Base-by-base conservation (phyloP, 495 filamentous ascomycete genomes). In the Eremomyces bilateralis region DNA sequence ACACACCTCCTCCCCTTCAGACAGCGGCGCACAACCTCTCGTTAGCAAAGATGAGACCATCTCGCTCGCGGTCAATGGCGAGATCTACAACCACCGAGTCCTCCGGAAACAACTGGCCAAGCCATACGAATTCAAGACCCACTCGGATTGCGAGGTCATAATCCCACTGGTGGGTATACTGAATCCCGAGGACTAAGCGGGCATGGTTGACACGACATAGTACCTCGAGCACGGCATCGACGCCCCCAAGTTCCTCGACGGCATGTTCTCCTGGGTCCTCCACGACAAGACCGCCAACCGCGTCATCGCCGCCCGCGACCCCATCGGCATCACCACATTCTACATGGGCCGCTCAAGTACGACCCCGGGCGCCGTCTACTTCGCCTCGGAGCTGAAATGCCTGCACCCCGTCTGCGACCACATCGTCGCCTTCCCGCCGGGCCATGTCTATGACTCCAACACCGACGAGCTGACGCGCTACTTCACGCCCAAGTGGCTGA, bases 261-360 rank as follows among this genome's bases (percentile, higher is more conserved):
- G 88, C 57, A 97, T 97, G 90, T 97, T 97, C 70, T 92, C 85
- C 8, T 97, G 84, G 63, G 83, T 95, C 29, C 66, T 97, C 19
- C 94, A 90, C 59, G 88, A 97, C 63, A 88, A 84, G 62, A 74
- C 65, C 33, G 69, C 74, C 49, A 79, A 97, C 60, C 75, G 90
- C 34, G 80, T 78, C 21, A 69, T 97, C 43, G 90, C 88, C 19
- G 90, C 88, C 27, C 72, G 88, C 49, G 88, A 97, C 53, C 88
- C 88, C 28, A 92, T 97, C 42, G 88, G 88, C 56, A 76, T 97
- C 55, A 95, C 84, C 34, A 93, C 79, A 45, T 83, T 97, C 54
- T 97, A 95, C 62, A 76, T 90, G 48, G 88, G 88, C 36, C 76
- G 77, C 61, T 85, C 79, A 19, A 83, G 74, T 34, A 49, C 67